Base-by-base conservation (phyloP, 2,329 filamentous ascomycete species). In the Exophiala sp. region DNA sequence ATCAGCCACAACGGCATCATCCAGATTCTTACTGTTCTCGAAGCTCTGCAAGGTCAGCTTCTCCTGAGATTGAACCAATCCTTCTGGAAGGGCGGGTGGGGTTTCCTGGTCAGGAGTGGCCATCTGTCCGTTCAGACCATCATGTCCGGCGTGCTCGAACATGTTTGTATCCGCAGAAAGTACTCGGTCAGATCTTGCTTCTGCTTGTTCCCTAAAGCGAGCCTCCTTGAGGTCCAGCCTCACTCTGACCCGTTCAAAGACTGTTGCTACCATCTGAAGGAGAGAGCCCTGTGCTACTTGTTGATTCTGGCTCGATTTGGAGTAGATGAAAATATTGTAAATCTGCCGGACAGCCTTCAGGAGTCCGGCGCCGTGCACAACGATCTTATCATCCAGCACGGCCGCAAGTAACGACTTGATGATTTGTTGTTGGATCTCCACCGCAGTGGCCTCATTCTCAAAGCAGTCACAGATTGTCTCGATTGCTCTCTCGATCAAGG, bases 401-500 rank as follows among this genome's bases (percentile, higher is more conserved):
- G 95, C 95, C 11, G 94, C 91, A 55, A 99, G 78, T 55, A 99
- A 78, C 1, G 94, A 97, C 75, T 99, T 97, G 70, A 99, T 90
- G 64, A 99, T 99, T 73, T 99, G 94, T 65, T 97, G 83, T 72
- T 99, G 94, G 44, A 97, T 87, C 70, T 96, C 92, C 48, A 87
- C 82, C 3, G 90, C 86, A 0, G 95, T 99, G 1, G 89, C 89
- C 74, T 99, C 94, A 68, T 94, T 92, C 69, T 97, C 91, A 69
- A 99, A 99, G 71, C 94, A 99, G 69, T 97, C 92, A 78, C 94
- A 99, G 77, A 99, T 99, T 34, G 94, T 96, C 73, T 99, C 95
- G 66, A 99, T 99, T 55, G 95, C 94, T 61, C 92, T 84, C 74
- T 99, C 95, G 68, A 99, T 99, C 62, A 99, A 78, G 12, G 92